These are phyloP conservation scores for Aspergillus hiratsukae DNA, from an alignment of 2,329 filamentous ascomycete genomes.

Conservation along the genomic window DNA sequence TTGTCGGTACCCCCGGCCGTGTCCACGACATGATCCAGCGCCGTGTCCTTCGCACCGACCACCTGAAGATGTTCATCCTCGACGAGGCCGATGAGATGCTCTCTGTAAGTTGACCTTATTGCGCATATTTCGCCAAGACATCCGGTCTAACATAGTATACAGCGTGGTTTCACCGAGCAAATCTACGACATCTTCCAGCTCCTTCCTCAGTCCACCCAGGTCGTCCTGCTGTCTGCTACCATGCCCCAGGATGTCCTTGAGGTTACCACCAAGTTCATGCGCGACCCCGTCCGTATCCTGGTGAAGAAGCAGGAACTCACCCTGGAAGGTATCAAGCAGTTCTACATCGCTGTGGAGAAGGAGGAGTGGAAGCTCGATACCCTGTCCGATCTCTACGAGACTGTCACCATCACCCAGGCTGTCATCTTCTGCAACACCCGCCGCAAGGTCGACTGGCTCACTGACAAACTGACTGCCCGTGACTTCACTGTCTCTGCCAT, in stretches of 20 bases:
- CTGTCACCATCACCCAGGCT: slow-evolving; percentile 97
- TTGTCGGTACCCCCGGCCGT: slow-evolving; percentile 96
- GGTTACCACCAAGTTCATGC: slow-evolving; percentile 99
- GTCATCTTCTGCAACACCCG: slow-evolving; percentile 99
- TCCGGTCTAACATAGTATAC: slow-evolving; percentile 5
- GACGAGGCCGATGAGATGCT: slow-evolving; percentile 99
- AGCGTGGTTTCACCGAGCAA: slow-evolving; percentile 99
- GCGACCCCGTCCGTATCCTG: slow-evolving; percentile 95
- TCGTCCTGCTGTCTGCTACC: slow-evolving; percentile 95
- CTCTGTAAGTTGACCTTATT: slow-evolving; percentile 23
- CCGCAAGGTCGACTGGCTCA: slow-evolving; percentile 99
- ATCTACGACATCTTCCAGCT: slow-evolving; percentile 99
- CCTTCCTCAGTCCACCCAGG: slow-evolving; percentile 95
- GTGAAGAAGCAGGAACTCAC: slow-evolving; percentile 99
- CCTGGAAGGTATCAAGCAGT: slow-evolving; percentile 99
- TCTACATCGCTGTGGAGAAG: slow-evolving; percentile 99
- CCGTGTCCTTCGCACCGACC: slow-evolving; percentile 91
- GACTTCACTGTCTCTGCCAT: slow-evolving; percentile 99
- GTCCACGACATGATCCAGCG: slow-evolving; percentile 99
- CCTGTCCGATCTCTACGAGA: slow-evolving; percentile 97
- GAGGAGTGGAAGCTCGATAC: slow-evolving; percentile 99
- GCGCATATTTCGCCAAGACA: not conserved
- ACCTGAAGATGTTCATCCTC: slow-evolving; percentile 99
- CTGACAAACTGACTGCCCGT: slow-evolving; percentile 95
- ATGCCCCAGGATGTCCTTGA: slow-evolving; percentile 99